Percentiles rank a stretch among this genome's conserved stretches.
These are phyloP conservation scores for Aspergillus ustus DNA, from an alignment of 2,329 filamentous ascomycete species.

Conservation along the genomic window DNA sequence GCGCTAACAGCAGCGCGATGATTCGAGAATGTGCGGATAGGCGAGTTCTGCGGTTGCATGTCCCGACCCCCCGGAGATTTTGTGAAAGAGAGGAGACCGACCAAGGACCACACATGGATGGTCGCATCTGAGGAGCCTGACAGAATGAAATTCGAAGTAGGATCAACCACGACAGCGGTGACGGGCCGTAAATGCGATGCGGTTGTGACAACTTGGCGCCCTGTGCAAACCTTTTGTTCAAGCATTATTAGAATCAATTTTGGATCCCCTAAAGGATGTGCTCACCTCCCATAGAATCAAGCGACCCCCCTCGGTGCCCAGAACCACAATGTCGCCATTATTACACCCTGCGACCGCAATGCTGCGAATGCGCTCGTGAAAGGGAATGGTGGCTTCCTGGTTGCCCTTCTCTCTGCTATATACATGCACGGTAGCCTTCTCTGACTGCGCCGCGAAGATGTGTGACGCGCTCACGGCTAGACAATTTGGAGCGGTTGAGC, in stretches of 20 bases:
- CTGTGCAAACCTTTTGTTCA: constrained; percentile 45
- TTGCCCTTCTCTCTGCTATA: constrained; percentile 83
- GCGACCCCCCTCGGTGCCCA: constrained; percentile 84
- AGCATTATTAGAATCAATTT: constrained; percentile 12
- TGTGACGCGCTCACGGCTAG: constrained; percentile 81
- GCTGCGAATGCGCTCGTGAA: constrained; percentile 83
- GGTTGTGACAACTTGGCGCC: constrained; percentile 50
- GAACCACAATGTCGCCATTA: constrained; percentile 64
- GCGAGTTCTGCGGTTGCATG: constrained; percentile 60
- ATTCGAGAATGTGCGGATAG: constrained; percentile 76
- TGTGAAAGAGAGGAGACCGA: constrained; percentile 70
- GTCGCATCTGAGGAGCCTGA: constrained; percentile 71
- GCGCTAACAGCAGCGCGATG: constrained; percentile 59
- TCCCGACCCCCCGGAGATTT: constrained; percentile 46
- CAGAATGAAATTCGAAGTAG: constrained; percentile 60
- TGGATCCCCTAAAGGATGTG: not conserved
- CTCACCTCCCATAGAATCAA: constrained; percentile 89
- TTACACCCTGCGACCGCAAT: constrained; percentile 71
- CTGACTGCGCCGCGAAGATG: constrained; percentile 87
- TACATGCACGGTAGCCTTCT: constrained; percentile 91
- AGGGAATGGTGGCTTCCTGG: constrained; percentile 86
- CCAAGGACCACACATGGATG: constrained; percentile 87
- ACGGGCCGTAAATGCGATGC: constrained; percentile 57
- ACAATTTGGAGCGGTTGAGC: constrained; percentile 76
- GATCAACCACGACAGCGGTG: constrained; percentile 72